Evolutionary conservation across 2,329 filamentous ascomycete species (phyloP).

Genomic region (Juglanconis oblonga): DNA sequence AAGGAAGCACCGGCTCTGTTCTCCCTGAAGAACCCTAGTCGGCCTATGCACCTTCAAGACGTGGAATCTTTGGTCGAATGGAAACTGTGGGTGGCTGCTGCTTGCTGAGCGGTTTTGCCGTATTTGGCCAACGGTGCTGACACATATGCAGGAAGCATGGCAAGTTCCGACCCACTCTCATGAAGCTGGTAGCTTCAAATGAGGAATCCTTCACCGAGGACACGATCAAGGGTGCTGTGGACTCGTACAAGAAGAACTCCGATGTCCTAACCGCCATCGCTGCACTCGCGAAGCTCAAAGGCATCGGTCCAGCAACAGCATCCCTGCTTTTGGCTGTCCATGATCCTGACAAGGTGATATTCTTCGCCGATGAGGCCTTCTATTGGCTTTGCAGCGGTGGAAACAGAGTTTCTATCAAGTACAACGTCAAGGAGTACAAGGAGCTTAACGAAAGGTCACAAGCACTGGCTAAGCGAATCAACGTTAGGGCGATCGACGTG

Average conservation of each 20-base stretch:
- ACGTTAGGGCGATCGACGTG: constrained; percentile 57
- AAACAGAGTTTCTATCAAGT: constrained; percentile 57
- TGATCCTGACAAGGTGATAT: constrained; percentile 57
- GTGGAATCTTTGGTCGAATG: constrained; percentile 63
- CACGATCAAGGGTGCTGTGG: constrained; percentile 52
- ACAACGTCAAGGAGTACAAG: constrained; percentile 66
- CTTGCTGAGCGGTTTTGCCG: background rate
- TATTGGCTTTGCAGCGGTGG: constrained; percentile 64
- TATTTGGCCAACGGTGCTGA: constrained; percentile 8
- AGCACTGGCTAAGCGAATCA: constrained; percentile 45
- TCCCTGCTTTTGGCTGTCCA: constrained; percentile 69
- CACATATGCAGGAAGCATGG: constrained; percentile 50
- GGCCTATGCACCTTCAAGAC: constrained; percentile 52
- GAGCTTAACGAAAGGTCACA: constrained; percentile 45
- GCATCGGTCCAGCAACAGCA: constrained; percentile 77
- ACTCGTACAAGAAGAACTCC: constrained; percentile 37
- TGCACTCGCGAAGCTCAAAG: constrained; percentile 59
- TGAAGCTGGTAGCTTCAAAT: constrained; percentile 63
- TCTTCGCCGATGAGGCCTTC: constrained; percentile 80
- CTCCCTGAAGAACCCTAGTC: constrained; percentile 28
- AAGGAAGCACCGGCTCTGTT: constrained; percentile 48
- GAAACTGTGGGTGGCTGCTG: constrained; percentile 58
- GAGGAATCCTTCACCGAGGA: constrained; percentile 40
- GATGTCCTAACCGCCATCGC: constrained; percentile 44
- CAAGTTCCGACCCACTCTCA: constrained; percentile 59